phyloP scores from a whole-genome alignment of 139 green algal species.

The Eudorina sp. region DNA sequence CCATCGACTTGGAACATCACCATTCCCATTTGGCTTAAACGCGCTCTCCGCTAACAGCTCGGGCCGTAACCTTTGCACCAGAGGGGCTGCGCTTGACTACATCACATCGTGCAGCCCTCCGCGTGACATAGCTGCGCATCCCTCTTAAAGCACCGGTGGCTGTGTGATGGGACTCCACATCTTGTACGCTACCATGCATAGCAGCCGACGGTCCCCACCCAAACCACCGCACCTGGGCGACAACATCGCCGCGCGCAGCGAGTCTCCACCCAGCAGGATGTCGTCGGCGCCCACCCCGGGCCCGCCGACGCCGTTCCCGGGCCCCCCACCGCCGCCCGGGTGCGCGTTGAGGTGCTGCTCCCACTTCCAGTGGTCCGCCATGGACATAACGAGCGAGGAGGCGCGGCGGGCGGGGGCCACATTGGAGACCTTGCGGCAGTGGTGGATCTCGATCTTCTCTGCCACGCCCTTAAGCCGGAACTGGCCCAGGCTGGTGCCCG shows the following conservation, averaged over 20 bases:
- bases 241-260: conserved; percentile 35
- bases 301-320: background rate
- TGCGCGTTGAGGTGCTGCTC: conserved; percentile 22
- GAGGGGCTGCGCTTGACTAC: no score
- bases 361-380: conserved; percentile 50
- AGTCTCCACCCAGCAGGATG: conserved; percentile 45
- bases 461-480: conserved; percentile 59
- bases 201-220: no score
- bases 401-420: conserved; percentile 48
- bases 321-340: background rate
- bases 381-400: conserved; percentile 49
- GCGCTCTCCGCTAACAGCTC: no score
- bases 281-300: conserved; percentile 34
- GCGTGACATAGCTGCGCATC: no score
- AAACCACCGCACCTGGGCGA: conserved; percentile 24
- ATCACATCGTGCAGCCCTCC: no score
- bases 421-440: conserved; percentile 49
- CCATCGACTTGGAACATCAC: no score
- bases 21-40: no score
- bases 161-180: no score
- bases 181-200: no score
- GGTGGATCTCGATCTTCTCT: conserved; percentile 54
- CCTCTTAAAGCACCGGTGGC: no score
- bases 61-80: no score
- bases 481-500: conserved; percentile 44